phyloP scores from a whole-genome alignment of 2,329 filamentous ascomycete species.

The Periglandula ipomoeae region DNA sequence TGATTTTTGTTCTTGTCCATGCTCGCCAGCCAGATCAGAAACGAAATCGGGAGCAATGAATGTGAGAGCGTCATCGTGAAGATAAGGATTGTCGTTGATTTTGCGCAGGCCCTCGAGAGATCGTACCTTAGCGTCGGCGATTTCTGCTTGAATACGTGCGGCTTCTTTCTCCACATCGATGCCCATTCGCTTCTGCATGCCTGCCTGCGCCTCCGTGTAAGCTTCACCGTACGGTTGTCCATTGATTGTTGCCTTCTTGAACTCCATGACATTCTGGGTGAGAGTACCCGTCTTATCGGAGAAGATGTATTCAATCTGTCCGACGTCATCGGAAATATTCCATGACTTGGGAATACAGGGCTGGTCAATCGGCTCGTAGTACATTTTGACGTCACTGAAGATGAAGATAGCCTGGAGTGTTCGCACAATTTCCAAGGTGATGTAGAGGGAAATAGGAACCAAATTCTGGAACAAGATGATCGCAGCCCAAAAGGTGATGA shows the following conservation, averaged over 20 bases:
- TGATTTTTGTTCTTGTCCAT: conserved; percentile 64
- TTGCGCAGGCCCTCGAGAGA: conserved; percentile 66
- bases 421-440: conserved; percentile 90
- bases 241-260: conserved; percentile 96
- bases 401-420: conserved; percentile 94
- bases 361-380: conserved; percentile 88
- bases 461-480: conserved; percentile 97
- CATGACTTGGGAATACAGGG: conserved; percentile 95
- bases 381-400: conserved; percentile 93
- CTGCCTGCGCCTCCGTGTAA: conserved; percentile 92
- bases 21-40: conserved; percentile 68
- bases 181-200: conserved; percentile 87
- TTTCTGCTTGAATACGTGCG: conserved; percentile 63
- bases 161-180: conserved; percentile 77
- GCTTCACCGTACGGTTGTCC: conserved; percentile 95
- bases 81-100: conserved; percentile 81
- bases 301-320: conserved; percentile 98
- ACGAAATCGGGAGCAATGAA: conserved; percentile 90
- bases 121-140: conserved; percentile 63
- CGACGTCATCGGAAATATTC: conserved; percentile 98
- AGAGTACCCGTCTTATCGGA: conserved; percentile 96
- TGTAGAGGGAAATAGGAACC: conserved; percentile 96
- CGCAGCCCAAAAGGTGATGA: conserved; percentile 94
- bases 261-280: conserved; percentile 98
- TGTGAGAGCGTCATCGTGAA: conserved; percentile 81